A percentile compares a stretch with the other conserved stretches of the same genome.
These are phyloP conservation scores for Sporothrix globosa DNA, from an alignment of 2,329 filamentous ascomycete genomes.

Conservation along the genomic window DNA sequence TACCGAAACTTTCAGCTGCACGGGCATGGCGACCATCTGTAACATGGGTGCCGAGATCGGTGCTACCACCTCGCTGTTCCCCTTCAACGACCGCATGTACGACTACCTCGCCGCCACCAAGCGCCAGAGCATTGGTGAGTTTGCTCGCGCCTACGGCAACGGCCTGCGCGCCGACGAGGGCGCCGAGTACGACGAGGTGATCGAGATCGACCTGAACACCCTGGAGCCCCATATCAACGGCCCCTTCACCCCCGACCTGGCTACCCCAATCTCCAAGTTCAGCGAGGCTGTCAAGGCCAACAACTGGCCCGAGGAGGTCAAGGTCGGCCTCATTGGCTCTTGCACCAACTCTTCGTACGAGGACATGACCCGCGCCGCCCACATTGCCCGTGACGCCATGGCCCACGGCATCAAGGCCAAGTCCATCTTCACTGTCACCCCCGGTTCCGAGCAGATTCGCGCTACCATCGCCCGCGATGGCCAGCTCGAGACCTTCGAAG, in stretches of 20 bases:
- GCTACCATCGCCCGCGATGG: constrained; percentile 90
- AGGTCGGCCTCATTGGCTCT: constrained; percentile 94
- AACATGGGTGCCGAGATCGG: constrained; percentile 75
- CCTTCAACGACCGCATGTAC: constrained; percentile 97
- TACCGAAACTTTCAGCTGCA: constrained; percentile 72
- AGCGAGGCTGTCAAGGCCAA: constrained; percentile 91
- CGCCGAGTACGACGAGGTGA: constrained; percentile 91
- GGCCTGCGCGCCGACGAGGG: constrained; percentile 87
- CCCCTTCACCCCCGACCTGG: constrained; percentile 97
- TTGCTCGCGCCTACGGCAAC: constrained; percentile 78
- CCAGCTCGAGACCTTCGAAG: constrained; percentile 91
- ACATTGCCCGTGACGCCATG: constrained; percentile 88
- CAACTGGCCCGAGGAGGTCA: constrained; percentile 94
- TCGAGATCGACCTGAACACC: constrained; percentile 93
- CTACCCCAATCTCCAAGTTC: constrained; percentile 97
- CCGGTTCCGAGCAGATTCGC: constrained; percentile 94
- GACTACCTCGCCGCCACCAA: constrained; percentile 93
- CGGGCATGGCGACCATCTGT: constrained; percentile 83
- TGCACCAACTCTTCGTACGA: constrained; percentile 90
- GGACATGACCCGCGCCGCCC: constrained; percentile 93
- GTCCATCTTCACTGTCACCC: constrained; percentile 90
- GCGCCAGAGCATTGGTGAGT: constrained; percentile 87
- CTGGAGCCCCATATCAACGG: constrained; percentile 99
- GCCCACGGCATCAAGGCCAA: constrained; percentile 93
- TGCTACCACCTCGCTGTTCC: constrained; percentile 92